A percentile compares a stretch with the other conserved stretches of the same genome.
These are phyloP conservation scores for Hypoxylon sp. DNA, from an alignment of 2,329 filamentous ascomycete genomes.

Conservation along the genomic window DNA sequence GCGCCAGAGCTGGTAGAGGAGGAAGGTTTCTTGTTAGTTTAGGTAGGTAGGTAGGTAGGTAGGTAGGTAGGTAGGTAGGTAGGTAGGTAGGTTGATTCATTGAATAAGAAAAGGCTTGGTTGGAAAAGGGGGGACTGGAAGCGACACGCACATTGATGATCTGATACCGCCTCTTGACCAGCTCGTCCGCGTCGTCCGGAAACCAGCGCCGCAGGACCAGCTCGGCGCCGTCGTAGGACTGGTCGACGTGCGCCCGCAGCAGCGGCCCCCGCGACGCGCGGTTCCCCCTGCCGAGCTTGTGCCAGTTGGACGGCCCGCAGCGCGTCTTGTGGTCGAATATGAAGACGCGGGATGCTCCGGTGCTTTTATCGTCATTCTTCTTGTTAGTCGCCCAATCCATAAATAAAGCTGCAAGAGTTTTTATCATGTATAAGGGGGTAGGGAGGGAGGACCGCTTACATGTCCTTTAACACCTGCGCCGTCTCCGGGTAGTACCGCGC, in stretches of 20 bases:
- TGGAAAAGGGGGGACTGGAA: not conserved
- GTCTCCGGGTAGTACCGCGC: slow-evolving; percentile 76
- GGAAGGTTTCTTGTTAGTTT: no score
- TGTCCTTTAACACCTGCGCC: slow-evolving; percentile 69
- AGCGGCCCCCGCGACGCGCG: slow-evolving; percentile 49
- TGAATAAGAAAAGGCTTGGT: not conserved
- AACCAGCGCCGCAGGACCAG: slow-evolving; percentile 46
- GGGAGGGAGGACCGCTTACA: slow-evolving; percentile 35
- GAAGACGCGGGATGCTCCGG: slow-evolving; percentile 66
- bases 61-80: no score
- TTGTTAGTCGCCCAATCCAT: slow-evolving; percentile 48
- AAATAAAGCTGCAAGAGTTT: not conserved
- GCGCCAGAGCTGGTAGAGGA: slow-evolving; percentile 57
- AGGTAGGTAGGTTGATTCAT: not conserved
- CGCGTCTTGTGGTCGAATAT: slow-evolving; percentile 81
- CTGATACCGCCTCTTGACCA: slow-evolving; percentile 47
- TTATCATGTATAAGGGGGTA: not conserved
- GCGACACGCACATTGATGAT: slow-evolving; percentile 42
- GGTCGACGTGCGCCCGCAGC: slow-evolving; percentile 45
- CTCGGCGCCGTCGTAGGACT: slow-evolving; percentile 54
- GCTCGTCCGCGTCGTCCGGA: slow-evolving; percentile 47
- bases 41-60: no score
- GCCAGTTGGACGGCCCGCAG: slow-evolving; percentile 62
- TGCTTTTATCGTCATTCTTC: no score
- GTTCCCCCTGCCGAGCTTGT: slow-evolving; percentile 71